Evolutionary conservation across 495 filamentous ascomycete genomes (phyloP).

Genomic region (Hypoxylon fragiforme): DNA sequence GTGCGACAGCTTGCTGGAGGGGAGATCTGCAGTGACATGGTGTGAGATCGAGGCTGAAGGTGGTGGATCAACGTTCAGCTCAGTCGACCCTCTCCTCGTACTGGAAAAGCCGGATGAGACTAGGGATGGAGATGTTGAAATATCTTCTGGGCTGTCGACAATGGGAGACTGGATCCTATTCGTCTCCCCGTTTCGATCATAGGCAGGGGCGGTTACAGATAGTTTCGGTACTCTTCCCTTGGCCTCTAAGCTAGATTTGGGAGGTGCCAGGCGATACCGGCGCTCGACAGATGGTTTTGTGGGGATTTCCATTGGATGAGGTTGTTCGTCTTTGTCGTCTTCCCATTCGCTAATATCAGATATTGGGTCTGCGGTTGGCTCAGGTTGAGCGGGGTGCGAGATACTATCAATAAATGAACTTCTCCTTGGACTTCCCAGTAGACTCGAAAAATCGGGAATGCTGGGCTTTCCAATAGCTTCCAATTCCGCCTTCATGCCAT

Average conservation of each 20-base stretch:
- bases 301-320: slow-evolving; percentile 21
- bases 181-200: not conserved
- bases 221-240: slow-evolving; percentile 9
- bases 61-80: not conserved
- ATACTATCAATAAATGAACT: not conserved
- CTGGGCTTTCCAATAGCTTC: slow-evolving; percentile 30
- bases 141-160: slow-evolving; percentile 2
- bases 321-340: slow-evolving; percentile 36
- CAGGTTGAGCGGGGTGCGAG: slow-evolving; percentile 7
- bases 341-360: slow-evolving; percentile 53
- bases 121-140: not conserved
- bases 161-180: not conserved
- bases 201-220: not conserved
- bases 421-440: slow-evolving; percentile 11
- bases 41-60: slow-evolving; percentile 9
- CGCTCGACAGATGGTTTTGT: slow-evolving; percentile 9
- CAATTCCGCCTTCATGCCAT: slow-evolving; percentile 47
- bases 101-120: not conserved
- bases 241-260: slow-evolving; percentile 3
- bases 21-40: slow-evolving; percentile 17
- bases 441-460: slow-evolving; percentile 30
- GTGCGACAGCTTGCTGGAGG: slow-evolving; percentile 36
- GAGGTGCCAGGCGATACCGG: slow-evolving; percentile 23
- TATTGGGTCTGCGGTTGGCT: slow-evolving; percentile 39
- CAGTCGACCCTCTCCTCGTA: not conserved